These are phyloP conservation scores for Rutstroemia sp. DNA, from an alignment of 2,329 filamentous ascomycete species.

Conservation along the genomic window DNA sequence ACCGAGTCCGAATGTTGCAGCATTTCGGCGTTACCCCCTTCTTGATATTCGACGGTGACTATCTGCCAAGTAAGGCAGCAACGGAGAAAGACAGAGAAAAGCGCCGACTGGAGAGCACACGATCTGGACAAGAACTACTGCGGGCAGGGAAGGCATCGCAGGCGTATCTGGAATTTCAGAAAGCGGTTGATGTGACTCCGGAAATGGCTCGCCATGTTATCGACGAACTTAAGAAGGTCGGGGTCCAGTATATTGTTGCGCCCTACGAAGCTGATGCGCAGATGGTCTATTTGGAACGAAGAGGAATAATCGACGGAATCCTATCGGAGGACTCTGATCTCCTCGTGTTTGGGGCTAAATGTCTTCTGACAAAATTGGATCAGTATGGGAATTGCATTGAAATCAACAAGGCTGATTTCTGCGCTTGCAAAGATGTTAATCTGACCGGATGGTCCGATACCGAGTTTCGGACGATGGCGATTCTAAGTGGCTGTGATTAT, in stretches of 20 bases:
- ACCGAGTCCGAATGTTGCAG: slow-evolving; percentile 85
- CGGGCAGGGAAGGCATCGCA: slow-evolving; percentile 73
- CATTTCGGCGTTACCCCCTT: slow-evolving; percentile 94
- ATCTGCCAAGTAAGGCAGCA: slow-evolving; percentile 82
- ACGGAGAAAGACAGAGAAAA: slow-evolving; percentile 76
- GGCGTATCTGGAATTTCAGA: slow-evolving; percentile 83
- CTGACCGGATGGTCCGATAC: slow-evolving; percentile 86
- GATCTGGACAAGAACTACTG: slow-evolving; percentile 68
- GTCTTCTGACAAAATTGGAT: slow-evolving; percentile 87
- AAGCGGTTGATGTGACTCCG: slow-evolving; percentile 90
- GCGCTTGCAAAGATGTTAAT: slow-evolving; percentile 78
- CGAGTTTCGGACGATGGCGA: slow-evolving; percentile 92
- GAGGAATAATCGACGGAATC: slow-evolving; percentile 78
- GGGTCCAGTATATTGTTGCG: slow-evolving; percentile 83
- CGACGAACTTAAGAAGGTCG: slow-evolving; percentile 75
- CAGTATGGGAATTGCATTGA: slow-evolving; percentile 90
- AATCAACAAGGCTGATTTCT: slow-evolving; percentile 83
- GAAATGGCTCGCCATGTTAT: slow-evolving; percentile 91
- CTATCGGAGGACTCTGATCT: slow-evolving; percentile 95
- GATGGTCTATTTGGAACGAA: slow-evolving; percentile 83
- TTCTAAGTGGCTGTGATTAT: slow-evolving; percentile 94
- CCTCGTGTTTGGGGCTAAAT: slow-evolving; percentile 87
- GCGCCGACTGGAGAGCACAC: slow-evolving; percentile 69
- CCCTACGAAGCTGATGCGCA: slow-evolving; percentile 98
- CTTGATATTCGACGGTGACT: slow-evolving; percentile 92